Percentiles rank a stretch among this genome's conserved stretches.
Evolutionary conservation across 2,329 filamentous ascomycete genomes (phyloP).

Genomic region (Xylariaceae sp.): DNA sequence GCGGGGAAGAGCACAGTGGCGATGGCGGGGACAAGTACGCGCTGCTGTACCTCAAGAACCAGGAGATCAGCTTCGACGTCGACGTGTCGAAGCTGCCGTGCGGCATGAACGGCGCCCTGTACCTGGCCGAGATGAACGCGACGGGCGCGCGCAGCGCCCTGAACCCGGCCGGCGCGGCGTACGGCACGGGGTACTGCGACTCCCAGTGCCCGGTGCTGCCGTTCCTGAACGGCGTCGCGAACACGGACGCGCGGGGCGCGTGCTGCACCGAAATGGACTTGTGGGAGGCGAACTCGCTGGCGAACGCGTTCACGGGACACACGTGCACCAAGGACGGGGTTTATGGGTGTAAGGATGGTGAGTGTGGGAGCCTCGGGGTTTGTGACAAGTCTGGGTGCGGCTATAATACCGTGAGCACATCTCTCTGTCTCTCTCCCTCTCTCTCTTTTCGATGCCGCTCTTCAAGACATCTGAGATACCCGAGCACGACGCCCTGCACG

Average conservation of each 20-base stretch:
- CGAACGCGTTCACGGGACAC: slow-evolving; percentile 56
- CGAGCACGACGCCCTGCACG: too few species aligned
- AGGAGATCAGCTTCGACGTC: slow-evolving; percentile 62
- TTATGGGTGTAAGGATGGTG: slow-evolving; percentile 31
- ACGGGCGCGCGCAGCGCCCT: slow-evolving; percentile 52
- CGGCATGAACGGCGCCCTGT: slow-evolving; percentile 62
- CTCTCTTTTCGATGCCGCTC: too few species aligned
- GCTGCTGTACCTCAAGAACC: slow-evolving; percentile 42
- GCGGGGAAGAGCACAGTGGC: slow-evolving; percentile 34
- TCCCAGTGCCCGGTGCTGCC: slow-evolving; percentile 45
- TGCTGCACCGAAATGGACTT: slow-evolving; percentile 68
- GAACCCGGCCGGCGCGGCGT: slow-evolving; percentile 54
- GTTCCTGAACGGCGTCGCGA: slow-evolving; percentile 44
- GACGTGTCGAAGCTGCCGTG: slow-evolving; percentile 61
- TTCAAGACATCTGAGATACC: too few species aligned
- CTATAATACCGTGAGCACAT: too few species aligned
- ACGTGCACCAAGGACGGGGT: slow-evolving; percentile 44
- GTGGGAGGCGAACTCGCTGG: slow-evolving; percentile 59
- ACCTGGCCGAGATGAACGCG: slow-evolving; percentile 58
- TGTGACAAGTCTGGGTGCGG: slow-evolving; percentile 35
- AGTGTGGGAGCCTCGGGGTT: slow-evolving; percentile 25
- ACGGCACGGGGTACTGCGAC: slow-evolving; percentile 59
- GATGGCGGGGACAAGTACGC: slow-evolving; percentile 39
- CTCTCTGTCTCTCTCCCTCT: too few species aligned
- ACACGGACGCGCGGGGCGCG: slow-evolving; percentile 52